Conservation (phyloP, 2,329 filamentous ascomycete species). For the Fusarium tuaranense region DNA sequence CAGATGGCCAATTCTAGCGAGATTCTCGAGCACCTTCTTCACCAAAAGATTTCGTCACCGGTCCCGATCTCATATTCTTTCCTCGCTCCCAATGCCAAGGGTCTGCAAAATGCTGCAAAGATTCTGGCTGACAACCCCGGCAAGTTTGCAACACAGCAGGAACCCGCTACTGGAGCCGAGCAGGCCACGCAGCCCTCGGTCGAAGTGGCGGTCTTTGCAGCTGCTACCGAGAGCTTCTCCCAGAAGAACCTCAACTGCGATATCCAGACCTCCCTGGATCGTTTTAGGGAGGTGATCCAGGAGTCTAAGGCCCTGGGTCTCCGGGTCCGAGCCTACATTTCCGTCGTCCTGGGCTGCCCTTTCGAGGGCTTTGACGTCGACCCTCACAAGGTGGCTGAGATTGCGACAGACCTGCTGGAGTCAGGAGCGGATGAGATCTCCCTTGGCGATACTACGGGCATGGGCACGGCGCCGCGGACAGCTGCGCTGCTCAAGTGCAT, state of each 20-base stretch:
- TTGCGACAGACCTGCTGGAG: conserved; percentile 78
- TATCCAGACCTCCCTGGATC: conserved; percentile 77
- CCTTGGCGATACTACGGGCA: conserved; percentile 90
- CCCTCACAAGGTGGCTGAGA: conserved; percentile 72
- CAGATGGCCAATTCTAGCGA: conserved; percentile 84
- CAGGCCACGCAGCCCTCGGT: conserved; percentile 60
- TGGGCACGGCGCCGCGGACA: conserved; percentile 83
- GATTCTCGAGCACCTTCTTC: conserved; percentile 77
- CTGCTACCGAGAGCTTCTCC: conserved; percentile 84
- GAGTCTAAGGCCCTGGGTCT: conserved; percentile 73
- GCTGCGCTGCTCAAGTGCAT: conserved; percentile 73
- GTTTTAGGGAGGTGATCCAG: conserved; percentile 77
- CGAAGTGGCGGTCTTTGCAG: conserved; percentile 85
- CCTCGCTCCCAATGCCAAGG: conserved; percentile 82
- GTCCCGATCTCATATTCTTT: conserved; percentile 79
- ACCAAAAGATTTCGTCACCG: conserved; percentile 65
- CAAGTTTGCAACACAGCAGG: conserved; percentile 64
- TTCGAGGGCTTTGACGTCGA: conserved; percentile 76
- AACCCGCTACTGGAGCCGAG: conserved; percentile 51
- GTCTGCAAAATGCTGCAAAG: conserved; percentile 71
- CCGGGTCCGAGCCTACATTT: conserved; percentile 83
- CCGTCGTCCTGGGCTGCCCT: conserved; percentile 83
- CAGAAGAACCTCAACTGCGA: conserved; percentile 86
- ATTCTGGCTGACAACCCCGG: conserved; percentile 65
- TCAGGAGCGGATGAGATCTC: conserved; percentile 93